phyloP scores from a whole-genome alignment of 1,284 basidiomycete species.

The Puccinia horiana region DNA sequence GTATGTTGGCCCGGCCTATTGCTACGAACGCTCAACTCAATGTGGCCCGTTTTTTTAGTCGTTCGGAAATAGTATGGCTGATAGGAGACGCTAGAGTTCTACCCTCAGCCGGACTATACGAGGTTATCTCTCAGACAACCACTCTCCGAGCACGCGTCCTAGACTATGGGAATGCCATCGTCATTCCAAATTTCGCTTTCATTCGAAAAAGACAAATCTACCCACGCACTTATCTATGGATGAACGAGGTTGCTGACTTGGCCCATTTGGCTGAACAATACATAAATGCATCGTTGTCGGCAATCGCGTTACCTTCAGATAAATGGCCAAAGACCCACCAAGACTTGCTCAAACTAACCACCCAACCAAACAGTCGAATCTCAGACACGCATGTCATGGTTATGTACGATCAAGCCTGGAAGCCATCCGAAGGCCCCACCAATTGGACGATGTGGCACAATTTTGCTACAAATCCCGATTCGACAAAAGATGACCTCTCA shows the following conservation, averaged over 20 bases:
- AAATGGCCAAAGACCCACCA: slow-evolving; percentile 55
- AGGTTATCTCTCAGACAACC: slow-evolving; percentile 49
- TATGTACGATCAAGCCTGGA: slow-evolving; percentile 55
- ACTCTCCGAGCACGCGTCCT: slow-evolving; percentile 52
- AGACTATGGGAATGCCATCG: slow-evolving; percentile 54
- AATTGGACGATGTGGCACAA: slow-evolving; percentile 56
- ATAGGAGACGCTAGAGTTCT: slow-evolving; percentile 54
- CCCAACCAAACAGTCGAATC: slow-evolving; percentile 47
- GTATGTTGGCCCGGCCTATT: slow-evolving; percentile 54
- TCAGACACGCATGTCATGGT: slow-evolving; percentile 49
- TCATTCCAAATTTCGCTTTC: slow-evolving; percentile 55
- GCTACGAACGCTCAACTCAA: slow-evolving; percentile 56
- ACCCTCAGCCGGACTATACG: slow-evolving; percentile 52
- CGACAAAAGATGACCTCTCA: slow-evolving; percentile 44
- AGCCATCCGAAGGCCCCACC: slow-evolving; percentile 53
- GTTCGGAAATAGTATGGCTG: slow-evolving; percentile 56
- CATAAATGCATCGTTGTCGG: slow-evolving; percentile 49
- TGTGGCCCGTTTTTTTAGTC: slow-evolving; percentile 56
- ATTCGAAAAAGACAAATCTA: slow-evolving; percentile 44
- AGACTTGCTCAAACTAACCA: slow-evolving; percentile 52
- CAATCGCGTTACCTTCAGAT: slow-evolving; percentile 51
- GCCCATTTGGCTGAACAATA: slow-evolving; percentile 51
- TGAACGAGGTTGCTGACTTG: slow-evolving; percentile 52
- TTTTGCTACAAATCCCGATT: slow-evolving; percentile 49
- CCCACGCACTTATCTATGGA: slow-evolving; percentile 34